phyloP scores from a whole-genome alignment of 2,329 filamentous ascomycete genomes.

The Microcyclospora tardicrescens region DNA sequence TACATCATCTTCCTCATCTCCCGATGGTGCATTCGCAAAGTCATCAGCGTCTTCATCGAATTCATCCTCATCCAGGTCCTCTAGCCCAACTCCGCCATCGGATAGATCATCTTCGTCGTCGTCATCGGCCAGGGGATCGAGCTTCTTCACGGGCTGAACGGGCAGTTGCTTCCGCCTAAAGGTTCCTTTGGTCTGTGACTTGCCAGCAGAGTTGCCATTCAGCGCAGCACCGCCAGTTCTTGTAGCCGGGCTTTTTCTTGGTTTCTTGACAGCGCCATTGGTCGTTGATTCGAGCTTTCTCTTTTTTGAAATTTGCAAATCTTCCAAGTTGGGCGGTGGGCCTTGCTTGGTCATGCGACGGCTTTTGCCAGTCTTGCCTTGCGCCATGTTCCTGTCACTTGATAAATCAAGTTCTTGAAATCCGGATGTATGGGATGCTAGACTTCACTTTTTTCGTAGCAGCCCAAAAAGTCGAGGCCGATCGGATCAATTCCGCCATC shows the following conservation, averaged over 20 bases:
- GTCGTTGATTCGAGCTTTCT: conserved; percentile 57
- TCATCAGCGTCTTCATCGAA: conserved; percentile 20
- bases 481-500: too few species aligned
- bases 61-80: conserved; percentile 21
- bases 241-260: conserved; percentile 37
- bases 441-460: too few species aligned
- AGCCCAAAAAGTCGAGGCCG: too few species aligned
- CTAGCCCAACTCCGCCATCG: conserved; percentile 17
- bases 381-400: too few species aligned
- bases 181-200: conserved; percentile 16
- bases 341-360: conserved; percentile 96
- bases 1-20: conserved; percentile 32
- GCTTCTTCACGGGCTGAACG: conserved; percentile 20
- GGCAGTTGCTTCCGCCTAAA: conserved; percentile 22
- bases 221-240: conserved; percentile 26
- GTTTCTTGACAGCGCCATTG: conserved; percentile 53
- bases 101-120: conserved; percentile 19
- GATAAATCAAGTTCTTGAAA: too few species aligned
- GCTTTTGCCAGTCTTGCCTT: conserved; percentile 62
- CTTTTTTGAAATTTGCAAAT: conserved; percentile 65
- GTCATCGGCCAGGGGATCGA: conserved; percentile 24
- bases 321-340: conserved; percentile 67
- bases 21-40: conserved; percentile 23
- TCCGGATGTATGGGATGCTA: too few species aligned
- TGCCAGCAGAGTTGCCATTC: conserved; percentile 25